Evolutionary conservation across 1,284 basidiomycete genomes (phyloP), one percentile per base, ranked within the genome.

Genomic region (Fomitopsis pinicola): DNA sequence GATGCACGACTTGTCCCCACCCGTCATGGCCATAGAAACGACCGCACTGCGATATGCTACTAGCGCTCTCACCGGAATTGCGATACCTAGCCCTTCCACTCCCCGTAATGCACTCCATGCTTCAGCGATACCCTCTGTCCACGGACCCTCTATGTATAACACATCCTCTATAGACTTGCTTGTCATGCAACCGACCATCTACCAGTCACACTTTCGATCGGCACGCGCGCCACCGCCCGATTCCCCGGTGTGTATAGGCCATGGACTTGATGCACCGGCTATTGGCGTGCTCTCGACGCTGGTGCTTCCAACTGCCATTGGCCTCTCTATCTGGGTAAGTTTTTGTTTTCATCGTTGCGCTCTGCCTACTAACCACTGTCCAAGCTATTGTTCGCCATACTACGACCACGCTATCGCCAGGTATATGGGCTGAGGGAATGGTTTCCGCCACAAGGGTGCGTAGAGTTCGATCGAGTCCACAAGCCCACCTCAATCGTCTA

Each of bases 401-500:
- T 89, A 22, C 80, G 89, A 53, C 88, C 88, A 14, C 83, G 80
- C 59, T 87, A 84, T 69, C 82, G 88, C 60, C 86, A 90, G 74
- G 70, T 91, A 19, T 91, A 91, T 67, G 85, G 76, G 28, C 72
- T 87, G 56, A 77, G 89, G 67, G 88, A 90, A 69, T 91, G 89
- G 89, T 91, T 91, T 71, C 80, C 87, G 17, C 83, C 81, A 53
- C 82, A 79, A 73, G 82, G 84, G 88, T 90, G 69, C 75, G 87
- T 82, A 57, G 46, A 55, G 42, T 35, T n/a, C 59, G 44, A 33
- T 46, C 9, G 28, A 14, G n/a, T 9, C 38, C 9, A 36, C 33
- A 15, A 42, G 15, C 33, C 53, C 22, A 55, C 48, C 61, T 67
- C 30, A 66, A 60, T 35, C 59, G 45, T 52, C 62, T 48, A 62